phyloP scores from a whole-genome alignment of 2,329 filamentous ascomycete species.

The Pezicula radicicola region DNA sequence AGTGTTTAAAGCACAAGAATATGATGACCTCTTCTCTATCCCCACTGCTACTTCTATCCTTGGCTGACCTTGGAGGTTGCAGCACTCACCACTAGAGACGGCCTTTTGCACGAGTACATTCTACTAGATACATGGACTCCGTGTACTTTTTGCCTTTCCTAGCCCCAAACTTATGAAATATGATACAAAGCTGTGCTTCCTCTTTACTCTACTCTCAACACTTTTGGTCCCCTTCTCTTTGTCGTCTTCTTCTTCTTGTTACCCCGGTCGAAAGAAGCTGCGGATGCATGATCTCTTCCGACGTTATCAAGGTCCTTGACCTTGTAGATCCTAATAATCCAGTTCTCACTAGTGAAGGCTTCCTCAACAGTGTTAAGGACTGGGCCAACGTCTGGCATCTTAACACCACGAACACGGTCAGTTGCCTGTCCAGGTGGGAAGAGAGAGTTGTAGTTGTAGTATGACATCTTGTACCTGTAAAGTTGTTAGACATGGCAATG shows the following conservation, averaged over 20 bases:
- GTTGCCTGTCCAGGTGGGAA: constrained; percentile 89
- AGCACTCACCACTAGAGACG: constrained; percentile 11
- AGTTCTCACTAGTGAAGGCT: constrained; percentile 98
- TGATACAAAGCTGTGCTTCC: constrained; percentile 23
- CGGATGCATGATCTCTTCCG: constrained; percentile 77
- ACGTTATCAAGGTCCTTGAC: constrained; percentile 98
- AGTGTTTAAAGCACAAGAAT: background rate
- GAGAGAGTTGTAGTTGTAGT: constrained; percentile 92
- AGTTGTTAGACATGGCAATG: constrained; percentile 16
- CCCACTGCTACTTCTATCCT: background rate
- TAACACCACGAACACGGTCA: constrained; percentile 82
- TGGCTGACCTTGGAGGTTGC: background rate
- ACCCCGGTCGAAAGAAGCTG: constrained; percentile 69
- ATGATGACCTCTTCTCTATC: background rate
- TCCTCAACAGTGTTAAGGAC: constrained; percentile 88
- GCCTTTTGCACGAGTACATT: constrained; percentile 24
- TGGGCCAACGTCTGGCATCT: constrained; percentile 80
- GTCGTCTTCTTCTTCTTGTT: constrained; percentile 78
- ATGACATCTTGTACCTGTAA: constrained; percentile 98
- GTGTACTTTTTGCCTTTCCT: constrained; percentile 16
- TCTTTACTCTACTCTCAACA: constrained; percentile 67
- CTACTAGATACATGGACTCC: constrained; percentile 19
- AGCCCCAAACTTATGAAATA: constrained; percentile 17
- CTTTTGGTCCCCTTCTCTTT: constrained; percentile 70
- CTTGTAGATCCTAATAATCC: constrained; percentile 99